Conservation (phyloP, 2,329 filamentous ascomycete genomes). For the Cladosporium phlei region DNA sequence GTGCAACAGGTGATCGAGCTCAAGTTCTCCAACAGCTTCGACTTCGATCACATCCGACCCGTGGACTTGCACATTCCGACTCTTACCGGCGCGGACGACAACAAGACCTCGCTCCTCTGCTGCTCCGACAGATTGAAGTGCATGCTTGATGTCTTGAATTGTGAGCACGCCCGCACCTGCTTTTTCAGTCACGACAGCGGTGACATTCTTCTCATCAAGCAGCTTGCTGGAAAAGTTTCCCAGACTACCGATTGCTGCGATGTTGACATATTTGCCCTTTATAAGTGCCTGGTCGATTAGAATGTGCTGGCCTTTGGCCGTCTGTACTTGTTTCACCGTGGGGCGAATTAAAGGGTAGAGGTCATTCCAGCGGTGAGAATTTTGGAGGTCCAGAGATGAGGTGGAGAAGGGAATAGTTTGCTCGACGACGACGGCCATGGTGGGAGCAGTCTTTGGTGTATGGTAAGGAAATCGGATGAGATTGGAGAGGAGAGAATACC, state of each 20-base stretch:
- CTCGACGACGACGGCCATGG: slow-evolving; percentile 35
- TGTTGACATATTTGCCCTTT: slow-evolving; percentile 24
- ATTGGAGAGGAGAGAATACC: neutral
- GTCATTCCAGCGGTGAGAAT: slow-evolving; percentile 29
- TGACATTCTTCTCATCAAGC: slow-evolving; percentile 30
- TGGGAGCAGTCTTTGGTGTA: neutral
- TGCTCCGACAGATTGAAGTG: slow-evolving; percentile 23
- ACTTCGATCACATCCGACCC: slow-evolving; percentile 26
- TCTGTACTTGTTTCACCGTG: slow-evolving; percentile 25
- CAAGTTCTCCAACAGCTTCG: slow-evolving; percentile 25
- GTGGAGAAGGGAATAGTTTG: slow-evolving; percentile 32
- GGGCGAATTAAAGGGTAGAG: slow-evolving; percentile 33
- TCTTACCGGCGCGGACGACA: slow-evolving; percentile 25
- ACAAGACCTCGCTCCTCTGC: slow-evolving; percentile 26
- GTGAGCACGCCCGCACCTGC: slow-evolving; percentile 25
- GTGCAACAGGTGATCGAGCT: slow-evolving; percentile 31
- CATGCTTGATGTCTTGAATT: slow-evolving; percentile 25
- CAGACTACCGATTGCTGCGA: slow-evolving; percentile 26
- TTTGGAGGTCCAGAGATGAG: slow-evolving; percentile 27
- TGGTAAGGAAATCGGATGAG: neutral
- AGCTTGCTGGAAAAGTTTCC: slow-evolving; percentile 34
- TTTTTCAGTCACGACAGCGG: slow-evolving; percentile 28
- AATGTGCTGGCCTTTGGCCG: slow-evolving; percentile 27
- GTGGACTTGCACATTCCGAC: slow-evolving; percentile 23
- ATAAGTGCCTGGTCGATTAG: slow-evolving; percentile 29